Percentiles rank a stretch among this genome's conserved stretches.
phyloP scores from a whole-genome alignment of 1,139 yeast species.

The Debaryomycetaceae sp. region DNA sequence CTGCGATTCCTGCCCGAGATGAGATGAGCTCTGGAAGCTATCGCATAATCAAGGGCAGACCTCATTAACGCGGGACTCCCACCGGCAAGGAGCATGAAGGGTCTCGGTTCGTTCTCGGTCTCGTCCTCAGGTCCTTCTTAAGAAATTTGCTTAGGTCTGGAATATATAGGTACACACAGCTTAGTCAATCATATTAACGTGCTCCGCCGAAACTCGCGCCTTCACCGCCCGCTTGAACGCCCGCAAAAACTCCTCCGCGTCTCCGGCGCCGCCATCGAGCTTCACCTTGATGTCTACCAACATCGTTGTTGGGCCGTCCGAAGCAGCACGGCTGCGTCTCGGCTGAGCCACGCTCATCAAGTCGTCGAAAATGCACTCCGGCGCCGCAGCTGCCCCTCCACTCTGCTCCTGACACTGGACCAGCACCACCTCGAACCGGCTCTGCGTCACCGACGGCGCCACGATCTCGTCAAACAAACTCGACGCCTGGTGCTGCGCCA shows the following conservation, averaged over 20 bases:
- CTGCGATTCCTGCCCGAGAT: too few relatives aligned
- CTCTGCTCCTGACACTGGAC: constrained; percentile 3
- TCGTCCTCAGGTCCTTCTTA: too few relatives aligned
- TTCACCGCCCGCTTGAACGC: constrained; percentile 16
- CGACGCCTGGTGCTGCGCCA: constrained; percentile 31
- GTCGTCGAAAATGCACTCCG: constrained; percentile 28
- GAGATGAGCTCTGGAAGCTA: too few relatives aligned
- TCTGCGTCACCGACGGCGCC: constrained; percentile 44
- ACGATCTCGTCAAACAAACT: constrained; percentile 51
- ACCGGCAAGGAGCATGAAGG: too few relatives aligned
- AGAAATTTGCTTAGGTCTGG: too few relatives aligned
- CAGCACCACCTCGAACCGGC: constrained; percentile 39
- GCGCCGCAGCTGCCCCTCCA: too few relatives aligned
- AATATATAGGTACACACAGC: too few relatives aligned
- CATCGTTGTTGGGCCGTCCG: constrained; percentile 1
- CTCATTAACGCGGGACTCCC: too few relatives aligned
- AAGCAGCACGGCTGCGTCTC: background rate
- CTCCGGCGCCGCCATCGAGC: constrained; percentile 21
- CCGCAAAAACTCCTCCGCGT: constrained; percentile 26
- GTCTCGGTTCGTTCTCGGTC: too few relatives aligned
- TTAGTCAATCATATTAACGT: constrained; percentile 1
- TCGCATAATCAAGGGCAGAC: too few relatives aligned
- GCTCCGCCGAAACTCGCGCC: constrained; percentile 1
- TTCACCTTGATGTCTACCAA: constrained; percentile 37
- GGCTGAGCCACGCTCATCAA: constrained; percentile 31